phyloP scores from a whole-genome alignment of 176 grass and related monocot genomes.

The Triticum timopheevii region DNA sequence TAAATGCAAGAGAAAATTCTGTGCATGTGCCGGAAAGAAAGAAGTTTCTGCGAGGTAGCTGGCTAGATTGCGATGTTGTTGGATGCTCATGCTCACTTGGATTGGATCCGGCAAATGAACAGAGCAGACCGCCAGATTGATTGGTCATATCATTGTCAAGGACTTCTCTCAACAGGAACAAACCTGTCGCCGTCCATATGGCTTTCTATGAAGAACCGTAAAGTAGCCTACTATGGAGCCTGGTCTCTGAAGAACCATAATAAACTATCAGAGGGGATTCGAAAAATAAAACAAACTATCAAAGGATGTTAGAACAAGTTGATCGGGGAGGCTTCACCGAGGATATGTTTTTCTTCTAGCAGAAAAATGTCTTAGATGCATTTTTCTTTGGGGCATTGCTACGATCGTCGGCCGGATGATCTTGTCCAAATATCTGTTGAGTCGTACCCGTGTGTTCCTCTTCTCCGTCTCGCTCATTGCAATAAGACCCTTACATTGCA shows the following conservation, averaged over 20 bases:
- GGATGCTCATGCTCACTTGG: conserved; percentile 17
- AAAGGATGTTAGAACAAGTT: background rate
- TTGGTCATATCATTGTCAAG: background rate
- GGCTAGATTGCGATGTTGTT: conserved; percentile 15
- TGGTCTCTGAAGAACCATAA: background rate
- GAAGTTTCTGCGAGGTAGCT: conserved; percentile 24
- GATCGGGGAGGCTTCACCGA: background rate
- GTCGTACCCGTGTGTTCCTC: too few species aligned
- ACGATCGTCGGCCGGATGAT: too few species aligned
- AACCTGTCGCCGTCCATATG: background rate
- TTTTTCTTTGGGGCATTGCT: too few species aligned
- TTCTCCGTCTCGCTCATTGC: too few species aligned
- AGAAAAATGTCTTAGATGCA: background rate
- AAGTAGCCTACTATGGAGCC: background rate
- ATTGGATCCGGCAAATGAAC: conserved; percentile 26
- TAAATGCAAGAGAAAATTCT: background rate
- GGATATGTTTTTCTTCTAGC: background rate
- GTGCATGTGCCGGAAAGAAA: conserved; percentile 2
- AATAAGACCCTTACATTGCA: too few species aligned
- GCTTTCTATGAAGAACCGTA: background rate
- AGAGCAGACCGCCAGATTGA: background rate
- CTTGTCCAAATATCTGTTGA: too few species aligned
- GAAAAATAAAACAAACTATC: background rate
- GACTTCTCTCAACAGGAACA: background rate
- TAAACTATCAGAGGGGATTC: background rate